phyloP scores from a whole-genome alignment of 176 grass and related monocot species.

The Phoenix roebelenii region DNA sequence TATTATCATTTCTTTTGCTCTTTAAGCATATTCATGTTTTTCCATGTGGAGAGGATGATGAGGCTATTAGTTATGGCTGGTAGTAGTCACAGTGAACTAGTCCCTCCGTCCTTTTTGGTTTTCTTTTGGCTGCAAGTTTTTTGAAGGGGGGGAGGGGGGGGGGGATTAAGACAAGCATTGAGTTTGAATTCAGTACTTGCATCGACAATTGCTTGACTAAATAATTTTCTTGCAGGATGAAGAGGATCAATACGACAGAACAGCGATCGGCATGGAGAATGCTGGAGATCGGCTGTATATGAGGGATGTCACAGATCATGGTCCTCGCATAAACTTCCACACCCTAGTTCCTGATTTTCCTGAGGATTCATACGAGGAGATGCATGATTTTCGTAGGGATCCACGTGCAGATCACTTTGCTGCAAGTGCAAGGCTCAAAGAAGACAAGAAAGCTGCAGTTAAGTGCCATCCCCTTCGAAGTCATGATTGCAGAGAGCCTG shows the following conservation, averaged over 20 bases:
- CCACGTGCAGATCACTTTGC: conserved; percentile 56
- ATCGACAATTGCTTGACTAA: background rate
- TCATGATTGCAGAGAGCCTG: conserved; percentile 10
- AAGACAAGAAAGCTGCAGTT: conserved; percentile 31
- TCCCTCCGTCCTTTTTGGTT: too few species aligned
- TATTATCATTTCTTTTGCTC: too few species aligned
- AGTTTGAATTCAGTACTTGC: background rate
- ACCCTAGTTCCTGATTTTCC: conserved; percentile 66
- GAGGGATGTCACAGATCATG: conserved; percentile 71
- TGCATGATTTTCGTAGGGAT: conserved; percentile 36
- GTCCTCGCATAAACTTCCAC: conserved; percentile 73
- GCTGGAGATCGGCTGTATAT: conserved; percentile 71
- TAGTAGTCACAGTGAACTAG: too few species aligned
- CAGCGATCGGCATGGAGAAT: conserved; percentile 49
- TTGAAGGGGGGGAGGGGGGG: too few species aligned
- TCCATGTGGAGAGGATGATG: too few species aligned
- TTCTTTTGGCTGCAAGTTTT: too few species aligned
- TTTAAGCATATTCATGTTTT: too few species aligned
- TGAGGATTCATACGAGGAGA: conserved; percentile 44
- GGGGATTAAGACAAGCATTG: background rate
- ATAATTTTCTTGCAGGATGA: conserved; percentile 53
- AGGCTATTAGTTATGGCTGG: too few species aligned
- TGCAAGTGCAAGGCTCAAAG: conserved; percentile 61
- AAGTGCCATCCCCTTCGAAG: conserved; percentile 1
- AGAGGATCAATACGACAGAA: conserved; percentile 87